These are phyloP conservation scores for Raffaelea arxii DNA, from an alignment of 2,329 filamentous ascomycete species.

Conservation along the genomic window DNA sequence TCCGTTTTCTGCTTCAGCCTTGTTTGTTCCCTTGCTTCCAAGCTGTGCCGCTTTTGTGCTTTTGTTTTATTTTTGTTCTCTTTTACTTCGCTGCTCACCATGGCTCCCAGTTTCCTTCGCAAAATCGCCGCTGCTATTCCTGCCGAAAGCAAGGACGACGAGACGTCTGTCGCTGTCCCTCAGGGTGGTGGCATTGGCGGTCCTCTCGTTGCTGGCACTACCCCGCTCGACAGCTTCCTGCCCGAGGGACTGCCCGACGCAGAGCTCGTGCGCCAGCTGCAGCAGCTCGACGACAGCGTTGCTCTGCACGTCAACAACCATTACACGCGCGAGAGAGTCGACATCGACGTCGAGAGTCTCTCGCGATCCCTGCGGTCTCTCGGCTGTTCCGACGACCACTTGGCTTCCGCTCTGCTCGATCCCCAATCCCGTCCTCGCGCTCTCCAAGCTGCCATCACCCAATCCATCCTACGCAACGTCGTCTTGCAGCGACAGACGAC, in stretches of 20 bases:
- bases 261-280: slow-evolving; percentile 23
- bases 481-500: slow-evolving; percentile 14
- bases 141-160: too few species aligned
- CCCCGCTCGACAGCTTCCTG: slow-evolving; percentile 24
- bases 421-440: slow-evolving; percentile 21
- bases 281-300: slow-evolving; percentile 24
- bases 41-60: too few species aligned
- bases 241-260: slow-evolving; percentile 25
- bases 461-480: slow-evolving; percentile 24
- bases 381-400: background rate
- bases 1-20: too few species aligned
- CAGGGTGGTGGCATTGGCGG: background rate
- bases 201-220: background rate
- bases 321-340: slow-evolving; percentile 22
- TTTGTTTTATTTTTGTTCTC: slow-evolving; percentile 1
- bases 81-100: background rate
- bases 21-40: background rate
- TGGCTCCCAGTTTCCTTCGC: background rate
- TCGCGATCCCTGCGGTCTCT: background rate
- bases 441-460: slow-evolving; percentile 28
- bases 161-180: too few species aligned
- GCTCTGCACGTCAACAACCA: slow-evolving; percentile 29
- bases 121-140: background rate
- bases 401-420: background rate
- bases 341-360: background rate